phyloP scores from a whole-genome alignment of 768 basidiomycete genomes.

The Termitomyces sp. region DNA sequence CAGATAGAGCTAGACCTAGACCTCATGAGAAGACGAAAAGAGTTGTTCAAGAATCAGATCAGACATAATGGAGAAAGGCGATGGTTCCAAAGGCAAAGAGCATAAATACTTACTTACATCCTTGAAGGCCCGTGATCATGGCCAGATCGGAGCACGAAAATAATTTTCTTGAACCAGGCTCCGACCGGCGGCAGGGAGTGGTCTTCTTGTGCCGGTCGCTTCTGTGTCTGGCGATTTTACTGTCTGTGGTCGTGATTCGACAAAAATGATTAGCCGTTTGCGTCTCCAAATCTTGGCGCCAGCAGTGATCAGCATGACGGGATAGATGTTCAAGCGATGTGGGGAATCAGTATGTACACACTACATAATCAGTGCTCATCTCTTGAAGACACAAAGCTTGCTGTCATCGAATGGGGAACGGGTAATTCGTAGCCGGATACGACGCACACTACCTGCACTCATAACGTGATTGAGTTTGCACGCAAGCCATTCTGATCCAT shows the following conservation, averaged over 20 bases:
- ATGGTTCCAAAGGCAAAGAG: not conserved
- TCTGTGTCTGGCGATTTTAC: not conserved
- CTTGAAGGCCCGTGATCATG: not conserved
- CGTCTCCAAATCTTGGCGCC: not conserved
- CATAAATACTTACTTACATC: too few species aligned
- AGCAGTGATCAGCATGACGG: not conserved
- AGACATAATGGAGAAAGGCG: not conserved
- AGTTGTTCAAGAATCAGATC: too few species aligned
- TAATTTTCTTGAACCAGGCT: not conserved
- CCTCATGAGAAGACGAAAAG: not conserved
- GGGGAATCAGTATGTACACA: not conserved
- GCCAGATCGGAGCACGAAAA: not conserved
- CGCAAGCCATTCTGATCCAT: too few species aligned
- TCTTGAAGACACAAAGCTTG: not conserved
- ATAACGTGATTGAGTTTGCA: too few species aligned
- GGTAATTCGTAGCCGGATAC: not conserved
- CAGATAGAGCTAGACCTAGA: not conserved
- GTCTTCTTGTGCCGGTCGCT: not conserved
- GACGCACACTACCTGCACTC: not conserved
- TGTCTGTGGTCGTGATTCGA: not conserved
- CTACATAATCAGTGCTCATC: not conserved
- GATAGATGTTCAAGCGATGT: not conserved
- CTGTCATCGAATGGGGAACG: not conserved
- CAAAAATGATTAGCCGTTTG: not conserved
- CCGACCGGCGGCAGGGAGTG: too few species aligned